A percentile compares a stretch with the other conserved stretches of the same genome.
These are phyloP conservation scores for Pharus latifolius DNA, from an alignment of 176 grass and related monocot genomes.

Conservation along the genomic window DNA sequence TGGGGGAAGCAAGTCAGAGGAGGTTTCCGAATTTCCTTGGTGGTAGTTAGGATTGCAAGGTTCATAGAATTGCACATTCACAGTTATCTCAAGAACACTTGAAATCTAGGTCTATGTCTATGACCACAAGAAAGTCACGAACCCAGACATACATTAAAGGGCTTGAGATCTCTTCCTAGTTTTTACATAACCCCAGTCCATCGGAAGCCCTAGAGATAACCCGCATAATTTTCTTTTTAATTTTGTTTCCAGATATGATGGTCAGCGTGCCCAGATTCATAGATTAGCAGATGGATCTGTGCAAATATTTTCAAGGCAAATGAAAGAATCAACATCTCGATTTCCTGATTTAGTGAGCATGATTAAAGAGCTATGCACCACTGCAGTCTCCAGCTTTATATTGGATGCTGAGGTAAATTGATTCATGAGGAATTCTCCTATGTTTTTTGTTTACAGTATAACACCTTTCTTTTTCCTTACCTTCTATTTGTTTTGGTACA, in stretches of 20 bases:
- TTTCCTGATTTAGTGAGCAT: conserved; percentile 80
- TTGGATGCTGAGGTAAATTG: conserved; percentile 73
- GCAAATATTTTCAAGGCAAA: conserved; percentile 90
- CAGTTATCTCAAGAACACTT: background rate
- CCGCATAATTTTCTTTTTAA: conserved; percentile 1
- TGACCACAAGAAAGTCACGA: conserved; percentile 8
- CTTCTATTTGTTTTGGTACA: conserved; percentile 14
- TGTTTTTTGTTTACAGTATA: background rate
- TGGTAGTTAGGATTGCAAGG: background rate
- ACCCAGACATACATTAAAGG: background rate
- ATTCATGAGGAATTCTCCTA: background rate
- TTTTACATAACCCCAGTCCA: background rate
- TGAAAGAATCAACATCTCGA: conserved; percentile 91
- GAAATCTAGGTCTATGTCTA: background rate
- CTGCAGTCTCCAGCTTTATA: conserved; percentile 61
- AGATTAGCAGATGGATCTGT: conserved; percentile 66
- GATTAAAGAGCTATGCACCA: conserved; percentile 65
- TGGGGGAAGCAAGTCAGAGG: background rate
- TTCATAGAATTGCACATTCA: background rate
- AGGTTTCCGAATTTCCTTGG: background rate
- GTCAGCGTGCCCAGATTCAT: conserved; percentile 96
- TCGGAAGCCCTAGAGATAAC: background rate
- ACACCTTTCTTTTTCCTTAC: conserved; percentile 1
- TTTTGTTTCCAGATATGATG: conserved; percentile 75
- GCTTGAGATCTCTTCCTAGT: background rate